phyloP scores from a whole-genome alignment of 1,284 basidiomycete genomes.

The Ustilago crameri region DNA sequence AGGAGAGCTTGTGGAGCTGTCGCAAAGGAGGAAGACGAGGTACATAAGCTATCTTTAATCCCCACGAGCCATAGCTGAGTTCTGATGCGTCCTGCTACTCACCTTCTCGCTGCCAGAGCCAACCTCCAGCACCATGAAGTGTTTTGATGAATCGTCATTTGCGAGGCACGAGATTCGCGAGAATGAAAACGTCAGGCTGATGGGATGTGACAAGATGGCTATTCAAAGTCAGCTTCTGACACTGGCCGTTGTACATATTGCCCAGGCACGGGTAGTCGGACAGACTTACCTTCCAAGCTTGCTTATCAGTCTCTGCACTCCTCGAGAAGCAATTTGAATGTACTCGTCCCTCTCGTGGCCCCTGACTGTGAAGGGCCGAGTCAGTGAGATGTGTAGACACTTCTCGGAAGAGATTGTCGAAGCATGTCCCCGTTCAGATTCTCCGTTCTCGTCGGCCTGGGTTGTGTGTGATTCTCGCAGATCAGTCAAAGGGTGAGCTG shows the following conservation, averaged over 20 bases:
- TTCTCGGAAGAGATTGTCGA: background rate
- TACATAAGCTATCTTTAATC: background rate
- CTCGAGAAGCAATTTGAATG: conserved; percentile 17
- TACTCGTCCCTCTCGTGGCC: conserved; percentile 44
- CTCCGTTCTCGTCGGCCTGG: background rate
- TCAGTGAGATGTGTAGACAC: conserved; percentile 46
- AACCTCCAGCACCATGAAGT: conserved; percentile 49
- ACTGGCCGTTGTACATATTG: too few species aligned
- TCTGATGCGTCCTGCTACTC: background rate
- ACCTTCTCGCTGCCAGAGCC: conserved; percentile 40
- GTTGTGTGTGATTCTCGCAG: conserved; percentile 2
- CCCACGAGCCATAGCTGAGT: too few species aligned
- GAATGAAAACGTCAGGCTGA: conserved; percentile 40
- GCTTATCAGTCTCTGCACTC: conserved; percentile 4
- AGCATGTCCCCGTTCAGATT: background rate
- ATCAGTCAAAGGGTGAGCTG: conserved; percentile 9
- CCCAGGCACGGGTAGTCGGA: too few species aligned
- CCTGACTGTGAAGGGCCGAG: conserved; percentile 46
- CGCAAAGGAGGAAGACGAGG: background rate
- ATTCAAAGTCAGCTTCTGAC: background rate
- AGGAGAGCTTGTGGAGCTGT: conserved; percentile 39
- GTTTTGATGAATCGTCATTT: conserved; percentile 39
- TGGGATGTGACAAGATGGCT: background rate
- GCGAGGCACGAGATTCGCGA: conserved; percentile 30
- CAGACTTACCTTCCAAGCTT: conserved; percentile 14